These are phyloP conservation scores for Parasitella parasitica DNA, from an alignment of 371 early-diverging fungal genomes.

Conservation along the genomic window DNA sequence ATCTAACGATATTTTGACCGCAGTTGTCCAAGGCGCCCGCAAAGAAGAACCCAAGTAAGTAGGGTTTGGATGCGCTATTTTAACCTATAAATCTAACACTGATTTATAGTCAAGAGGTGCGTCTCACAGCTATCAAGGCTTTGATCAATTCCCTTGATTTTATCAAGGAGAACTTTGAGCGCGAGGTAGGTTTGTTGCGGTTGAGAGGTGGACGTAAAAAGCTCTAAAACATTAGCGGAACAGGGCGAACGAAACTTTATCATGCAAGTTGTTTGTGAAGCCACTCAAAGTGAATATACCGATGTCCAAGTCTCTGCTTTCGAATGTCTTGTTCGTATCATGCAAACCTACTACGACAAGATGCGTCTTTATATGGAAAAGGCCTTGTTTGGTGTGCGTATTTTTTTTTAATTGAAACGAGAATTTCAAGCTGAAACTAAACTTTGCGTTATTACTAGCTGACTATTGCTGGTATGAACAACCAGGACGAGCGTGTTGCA, in stretches of 20 bases:
- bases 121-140: constrained; percentile 85
- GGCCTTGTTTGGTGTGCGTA: constrained; percentile 84
- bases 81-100: neutral
- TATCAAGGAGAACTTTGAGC: constrained; percentile 87
- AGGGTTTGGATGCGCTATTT: too few relatives aligned
- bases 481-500: constrained; percentile 77
- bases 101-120: constrained; percentile 70
- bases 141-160: constrained; percentile 94
- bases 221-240: neutral
- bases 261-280: constrained; percentile 98
- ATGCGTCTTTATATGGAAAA: constrained; percentile 95
- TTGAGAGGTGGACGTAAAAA: neutral
- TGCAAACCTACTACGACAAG: constrained; percentile 92
- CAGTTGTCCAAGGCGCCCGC: constrained; percentile 90
- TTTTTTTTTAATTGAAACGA: neutral
- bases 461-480: constrained; percentile 89
- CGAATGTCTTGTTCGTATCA: constrained; percentile 94
- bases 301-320: constrained; percentile 85
- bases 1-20: constrained; percentile 87
- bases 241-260: constrained; percentile 92
- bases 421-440: neutral
- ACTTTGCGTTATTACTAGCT: constrained; percentile 44
- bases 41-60: constrained; percentile 74
- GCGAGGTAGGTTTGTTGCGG: constrained; percentile 47
- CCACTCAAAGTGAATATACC: constrained; percentile 76